phyloP scores from a whole-genome alignment of 1,139 yeast genomes.

The Schwanniomyces etchellsii region DNA sequence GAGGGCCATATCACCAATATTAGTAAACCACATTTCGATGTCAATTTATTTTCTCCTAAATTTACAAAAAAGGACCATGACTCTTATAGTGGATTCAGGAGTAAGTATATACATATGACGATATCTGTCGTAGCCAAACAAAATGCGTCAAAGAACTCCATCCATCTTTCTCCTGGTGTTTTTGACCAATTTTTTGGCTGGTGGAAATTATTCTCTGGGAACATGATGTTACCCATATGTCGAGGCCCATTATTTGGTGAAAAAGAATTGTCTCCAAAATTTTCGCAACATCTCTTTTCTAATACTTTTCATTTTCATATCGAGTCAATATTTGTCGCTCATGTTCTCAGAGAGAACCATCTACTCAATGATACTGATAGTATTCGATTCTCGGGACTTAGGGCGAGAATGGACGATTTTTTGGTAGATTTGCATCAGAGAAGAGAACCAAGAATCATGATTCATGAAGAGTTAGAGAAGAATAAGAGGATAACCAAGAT shows the following conservation, averaged over 20 bases:
- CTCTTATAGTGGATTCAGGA: conserved; percentile 35
- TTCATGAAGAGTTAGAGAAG: conserved; percentile 26
- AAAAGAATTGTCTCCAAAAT: conserved; percentile 26
- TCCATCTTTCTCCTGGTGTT: conserved; percentile 36
- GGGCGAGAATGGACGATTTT: conserved; percentile 37
- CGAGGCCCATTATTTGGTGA: conserved; percentile 38
- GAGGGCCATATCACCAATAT: conserved; percentile 41
- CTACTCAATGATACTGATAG: conserved; percentile 17
- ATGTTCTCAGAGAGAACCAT: conserved; percentile 29
- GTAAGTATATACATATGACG: conserved; percentile 39
- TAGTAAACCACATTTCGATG: conserved; percentile 67
- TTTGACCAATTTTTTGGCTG: conserved; percentile 37
- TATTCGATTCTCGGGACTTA: conserved; percentile 33
- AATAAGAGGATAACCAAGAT: conserved; percentile 33
- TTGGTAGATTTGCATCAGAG: conserved; percentile 43
- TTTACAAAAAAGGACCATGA: conserved; percentile 39
- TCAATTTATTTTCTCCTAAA: conserved; percentile 60
- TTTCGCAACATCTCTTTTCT: conserved; percentile 37
- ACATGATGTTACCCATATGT: conserved; percentile 37
- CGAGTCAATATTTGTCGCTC: conserved; percentile 35
- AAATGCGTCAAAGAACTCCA: conserved; percentile 34
- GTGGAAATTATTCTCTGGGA: conserved; percentile 43
- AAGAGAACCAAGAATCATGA: conserved; percentile 30
- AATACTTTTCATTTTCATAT: conserved; percentile 38
- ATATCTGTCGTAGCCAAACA: conserved; percentile 51